Base-by-base conservation (phyloP, 306 rosid species). In the Vicia faba region DNA sequence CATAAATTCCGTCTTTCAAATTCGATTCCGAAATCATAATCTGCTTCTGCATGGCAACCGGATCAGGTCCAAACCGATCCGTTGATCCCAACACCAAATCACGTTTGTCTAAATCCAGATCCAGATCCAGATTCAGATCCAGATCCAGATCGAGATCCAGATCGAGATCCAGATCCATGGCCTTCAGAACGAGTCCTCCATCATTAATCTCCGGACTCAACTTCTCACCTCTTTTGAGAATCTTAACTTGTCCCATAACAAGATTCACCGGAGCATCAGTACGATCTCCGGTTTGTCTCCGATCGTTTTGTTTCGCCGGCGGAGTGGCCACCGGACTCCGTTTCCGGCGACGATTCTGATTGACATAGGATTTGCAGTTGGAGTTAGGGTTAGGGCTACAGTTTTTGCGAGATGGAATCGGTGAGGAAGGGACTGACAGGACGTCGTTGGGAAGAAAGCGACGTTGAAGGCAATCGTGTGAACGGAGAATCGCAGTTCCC, bases 151-250 rank as follows among this genome's bases (percentile, higher is more conserved):
- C 74, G 12, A 12, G 76, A 0, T 29, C 68, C 13, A 12, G 4
- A 0, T 29, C 70, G 14, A 12, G 79, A 14, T 25, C 70, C 18
- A 13, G 76, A 15, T 25, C 45, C 64, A 35, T 72, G 23, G 10
- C 59, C 51, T n/a, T 61, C 26, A 64, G 63, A 19, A 35, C 40
- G 50, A 64, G 8, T 5, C 26, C 74, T 8, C 11, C 43, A 26
- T 11, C 5, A 7, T 3, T 20, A 14, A 16, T 74, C 64, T 59
- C 77, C 35, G 68, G 43, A 28, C 20, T 59, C 82, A 82, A 79
- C 33, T 40, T 44, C 75, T 85, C 96, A 11, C 96, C 92, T 31
- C 98, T 85, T 82, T 81, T 87, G n/a, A 92, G 87, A 73, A 92
- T 92, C 85, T 81, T 85, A 26, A 87, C 91, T 48, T 89, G 78